Evolutionary conservation across 352 stramenopile genomes (phyloP), one percentile per base, ranked within the genome.

Genomic region (Phytophthora capsici): DNA sequence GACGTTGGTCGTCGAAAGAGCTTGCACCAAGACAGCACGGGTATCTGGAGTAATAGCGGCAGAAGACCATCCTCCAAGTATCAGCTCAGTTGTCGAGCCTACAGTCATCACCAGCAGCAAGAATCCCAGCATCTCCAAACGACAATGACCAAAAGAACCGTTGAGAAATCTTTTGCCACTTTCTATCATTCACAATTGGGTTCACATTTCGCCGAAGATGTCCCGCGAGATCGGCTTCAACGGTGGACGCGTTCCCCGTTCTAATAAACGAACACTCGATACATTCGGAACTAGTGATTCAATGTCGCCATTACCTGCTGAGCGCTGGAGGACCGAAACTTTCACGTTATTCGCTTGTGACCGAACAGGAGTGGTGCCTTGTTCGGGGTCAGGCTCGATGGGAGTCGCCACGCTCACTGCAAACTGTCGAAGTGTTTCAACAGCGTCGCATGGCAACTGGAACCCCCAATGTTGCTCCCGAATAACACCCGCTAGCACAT

Each of bases 201-300:
- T 55, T 70, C 60, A 72, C 49, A 71, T 56, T 9, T 74, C 70
- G 8, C 67, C 73, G 28, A 73, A 70, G n/a, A 84, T 75, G 54
- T 86, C 69, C 26, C 65, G 74, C 3, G 73, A 72, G 48, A 86
- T 77, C 2, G 77, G 77, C 17, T 78, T 73, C 56, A 73, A 53
- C 12, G 48, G 30, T 26, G 37, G 25, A 17, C 46, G 59, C 14
- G 45, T 23, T 50, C 50, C 48, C 41, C 38, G 53, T 4, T 38
- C 30, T 36, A 45, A 46, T 20, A 63, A 55, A 12, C 60, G 48
- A 22, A 65, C 38, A 32, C 19, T 71, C 23, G 59, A 64, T 17
- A 74, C 52, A 32, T 66, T 66, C 2, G 69, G 54, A 20, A 84
- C 75, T 6, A 86, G 73, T 19, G 71, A 66, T 62, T 86, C 77